Base-by-base conservation (phyloP, 805 yeast species). In the Ogataea salicorniae region DNA sequence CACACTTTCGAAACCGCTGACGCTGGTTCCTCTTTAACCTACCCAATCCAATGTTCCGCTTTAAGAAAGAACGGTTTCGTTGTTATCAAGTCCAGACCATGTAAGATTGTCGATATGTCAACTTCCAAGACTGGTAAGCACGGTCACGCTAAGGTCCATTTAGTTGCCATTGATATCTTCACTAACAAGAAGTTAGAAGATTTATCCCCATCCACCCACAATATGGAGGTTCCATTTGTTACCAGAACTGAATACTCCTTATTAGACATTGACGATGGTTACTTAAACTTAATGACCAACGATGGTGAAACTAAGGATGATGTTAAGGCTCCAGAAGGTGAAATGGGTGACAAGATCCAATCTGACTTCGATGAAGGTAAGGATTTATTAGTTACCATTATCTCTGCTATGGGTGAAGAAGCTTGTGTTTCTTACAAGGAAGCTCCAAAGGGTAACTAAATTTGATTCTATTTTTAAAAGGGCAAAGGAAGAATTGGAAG, bases 101-200 rank as follows among this genome's bases (percentile, higher is more conserved):
- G 98, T 84, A 94, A 94, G 85, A 94, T 94, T 76, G 95, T 94
- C 68, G 99, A 94, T 75, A 94, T 94, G 99, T 94, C 99, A 57
- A 94, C 99, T 71, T 94, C 99, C 70, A 94, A 94, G 87, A 94
- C 99, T 66, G 99, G 99, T 80, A 94, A 94, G 97, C 99, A 94
- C 87, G 99, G 99, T 81, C 99, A 94, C 94, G 99, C 99, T 74
- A 94, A 94, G 84, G 99, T 94, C 76, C 98, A 94, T 79, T 83
- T 94, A 79, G 98, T 94, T 62, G 98, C 98, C 72, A 84, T 87
- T 67, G 99, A 94, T 75, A 92, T 94, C 75, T 94, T 94, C 92
- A 94, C 99, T 68, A 87, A 88, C 76, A 94, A 94, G 91, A 94
- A 94, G 83, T 84, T 91, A 76, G 99, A 94, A 84, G 99, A 94